Evolutionary conservation across 73 alveolate genomes (phyloP).

Genomic region (Tetrahymena malaccensis): DNA sequence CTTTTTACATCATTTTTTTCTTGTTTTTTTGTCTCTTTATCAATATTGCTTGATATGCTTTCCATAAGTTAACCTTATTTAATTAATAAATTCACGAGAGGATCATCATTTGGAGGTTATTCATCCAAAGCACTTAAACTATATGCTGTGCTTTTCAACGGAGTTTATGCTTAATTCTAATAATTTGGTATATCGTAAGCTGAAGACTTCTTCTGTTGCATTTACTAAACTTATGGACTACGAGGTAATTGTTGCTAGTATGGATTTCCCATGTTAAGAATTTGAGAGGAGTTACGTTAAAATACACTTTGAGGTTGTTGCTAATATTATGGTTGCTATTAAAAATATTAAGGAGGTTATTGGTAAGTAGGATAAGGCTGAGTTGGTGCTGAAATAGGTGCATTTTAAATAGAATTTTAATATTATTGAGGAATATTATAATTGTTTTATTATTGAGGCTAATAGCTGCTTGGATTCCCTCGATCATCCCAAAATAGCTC

Average conservation of each 20-base stretch:
- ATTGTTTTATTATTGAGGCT: background rate
- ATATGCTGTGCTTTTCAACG: background rate
- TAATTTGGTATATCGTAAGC: background rate
- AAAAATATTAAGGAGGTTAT: background rate
- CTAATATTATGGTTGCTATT: background rate
- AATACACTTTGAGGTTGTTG: background rate
- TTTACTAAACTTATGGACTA: background rate
- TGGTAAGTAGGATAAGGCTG: background rate
- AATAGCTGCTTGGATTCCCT: background rate
- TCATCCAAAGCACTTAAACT: background rate
- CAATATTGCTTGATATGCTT: background rate
- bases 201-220: background rate
- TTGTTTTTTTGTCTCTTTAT: background rate
- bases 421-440: background rate
- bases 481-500: background rate
- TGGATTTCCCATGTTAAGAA: background rate
- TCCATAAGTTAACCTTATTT: background rate
- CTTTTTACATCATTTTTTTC: background rate
- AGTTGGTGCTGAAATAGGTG: background rate
- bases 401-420: background rate
- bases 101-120: background rate
- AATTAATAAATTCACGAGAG: background rate
- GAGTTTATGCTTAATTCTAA: background rate
- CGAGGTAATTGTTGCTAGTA: background rate
- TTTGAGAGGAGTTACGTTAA: background rate